Conservation (phyloP, 177 flowering plant genomes). For the Tripterygium wilfordii region DNA sequence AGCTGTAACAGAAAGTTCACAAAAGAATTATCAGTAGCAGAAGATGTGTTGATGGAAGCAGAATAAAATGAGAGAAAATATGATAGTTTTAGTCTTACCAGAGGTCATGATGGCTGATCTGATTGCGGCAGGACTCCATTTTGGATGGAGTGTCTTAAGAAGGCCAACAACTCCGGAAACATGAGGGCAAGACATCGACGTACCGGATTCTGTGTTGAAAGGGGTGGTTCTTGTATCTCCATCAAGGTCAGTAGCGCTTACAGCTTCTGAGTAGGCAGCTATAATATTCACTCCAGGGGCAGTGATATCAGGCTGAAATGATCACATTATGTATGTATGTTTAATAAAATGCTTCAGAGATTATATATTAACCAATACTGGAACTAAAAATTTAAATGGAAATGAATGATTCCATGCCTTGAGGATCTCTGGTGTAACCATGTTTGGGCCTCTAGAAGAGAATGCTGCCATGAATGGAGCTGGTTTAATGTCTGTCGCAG, state of each 20-base stretch:
- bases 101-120: conserved; percentile 78
- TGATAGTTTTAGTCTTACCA: conserved; percentile 23
- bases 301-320: conserved; percentile 82
- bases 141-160: conserved; percentile 51
- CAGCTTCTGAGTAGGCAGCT: conserved; percentile 48
- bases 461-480: conserved; percentile 53
- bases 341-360: too few species aligned
- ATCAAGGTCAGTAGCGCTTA: conserved; percentile 21
- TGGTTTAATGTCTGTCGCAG: conserved; percentile 29
- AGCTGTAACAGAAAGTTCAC: too few species aligned
- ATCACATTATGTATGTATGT: too few species aligned
- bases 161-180: conserved; percentile 68
- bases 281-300: conserved; percentile 72
- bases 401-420: conserved; percentile 48
- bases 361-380: too few species aligned
- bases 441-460: conserved; percentile 77
- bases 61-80: neutral
- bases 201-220: conserved; percentile 47
- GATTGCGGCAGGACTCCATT: conserved; percentile 72
- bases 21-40: too few species aligned
- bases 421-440: conserved; percentile 56
- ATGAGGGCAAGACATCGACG: conserved; percentile 89
- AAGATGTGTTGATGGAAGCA: too few species aligned
- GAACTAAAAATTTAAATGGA: too few species aligned
- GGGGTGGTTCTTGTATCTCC: conserved; percentile 34